Conservation (phyloP, 306 rosid genomes). For the Cicer yamashitae region DNA sequence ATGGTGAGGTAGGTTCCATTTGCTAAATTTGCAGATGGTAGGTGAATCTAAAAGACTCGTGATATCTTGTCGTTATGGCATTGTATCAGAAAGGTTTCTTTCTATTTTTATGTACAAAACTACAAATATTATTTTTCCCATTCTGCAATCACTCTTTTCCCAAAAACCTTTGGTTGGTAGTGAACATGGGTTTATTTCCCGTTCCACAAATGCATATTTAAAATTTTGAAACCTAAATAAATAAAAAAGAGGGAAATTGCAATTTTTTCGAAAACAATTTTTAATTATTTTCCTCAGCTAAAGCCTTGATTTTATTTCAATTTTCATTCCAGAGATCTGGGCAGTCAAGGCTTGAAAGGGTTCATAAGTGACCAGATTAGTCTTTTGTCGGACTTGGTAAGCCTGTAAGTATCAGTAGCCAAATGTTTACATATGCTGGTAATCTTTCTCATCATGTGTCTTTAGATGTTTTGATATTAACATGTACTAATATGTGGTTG, state of each 20-base stretch:
- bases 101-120: constrained; percentile 33
- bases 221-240: constrained; percentile 6
- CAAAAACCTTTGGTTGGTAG: constrained; percentile 30
- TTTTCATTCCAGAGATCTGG: constrained; percentile 76
- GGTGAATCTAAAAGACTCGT: constrained; percentile 35
- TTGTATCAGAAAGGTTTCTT: constrained; percentile 38
- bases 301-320: constrained; percentile 35
- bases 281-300: not conserved
- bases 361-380: constrained; percentile 75
- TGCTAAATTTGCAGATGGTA: constrained; percentile 10
- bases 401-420: constrained; percentile 86
- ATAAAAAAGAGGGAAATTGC: constrained; percentile 27
- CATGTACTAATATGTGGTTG: constrained; percentile 2
- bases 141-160: constrained; percentile 18
- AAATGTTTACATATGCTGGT: constrained; percentile 40
- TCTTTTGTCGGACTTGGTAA: constrained; percentile 88
- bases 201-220: constrained; percentile 20
- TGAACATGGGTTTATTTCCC: constrained; percentile 29
- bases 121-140: constrained; percentile 36
- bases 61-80: constrained; percentile 35
- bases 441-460: constrained; percentile 35
- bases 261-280: constrained; percentile 17
- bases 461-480: constrained; percentile 17
- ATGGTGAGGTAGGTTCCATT: constrained; percentile 37
- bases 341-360: constrained; percentile 96